Conservation (phyloP, 495 filamentous ascomycete genomes). For the Hypoxylon fragiforme region DNA sequence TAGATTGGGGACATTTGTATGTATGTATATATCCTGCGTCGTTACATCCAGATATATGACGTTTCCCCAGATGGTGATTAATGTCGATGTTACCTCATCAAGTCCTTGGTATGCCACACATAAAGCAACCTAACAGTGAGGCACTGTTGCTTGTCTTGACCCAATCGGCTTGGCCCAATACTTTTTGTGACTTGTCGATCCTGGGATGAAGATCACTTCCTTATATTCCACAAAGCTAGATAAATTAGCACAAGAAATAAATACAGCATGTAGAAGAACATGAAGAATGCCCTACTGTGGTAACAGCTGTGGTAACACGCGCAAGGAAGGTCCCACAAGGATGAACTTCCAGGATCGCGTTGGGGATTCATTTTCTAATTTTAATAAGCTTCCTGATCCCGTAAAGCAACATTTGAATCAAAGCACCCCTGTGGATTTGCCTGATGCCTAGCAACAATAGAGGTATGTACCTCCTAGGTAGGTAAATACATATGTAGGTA, state of each 20-base stretch:
- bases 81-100: slow-evolving; percentile 15
- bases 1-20: too few relatives aligned
- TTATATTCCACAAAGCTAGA: slow-evolving; percentile 2
- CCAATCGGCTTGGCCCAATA: slow-evolving; percentile 29
- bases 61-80: slow-evolving; percentile 21
- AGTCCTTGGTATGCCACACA: not conserved
- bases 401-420: not conserved
- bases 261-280: too few relatives aligned
- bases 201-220: slow-evolving; percentile 31
- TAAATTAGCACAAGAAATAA: slow-evolving; percentile 13
- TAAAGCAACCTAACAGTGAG: too few relatives aligned
- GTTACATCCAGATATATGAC: slow-evolving; percentile 22
- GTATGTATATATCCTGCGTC: not conserved
- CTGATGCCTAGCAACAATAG: slow-evolving; percentile 2
- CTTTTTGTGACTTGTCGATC: too few relatives aligned
- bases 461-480: too few relatives aligned
- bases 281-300: too few relatives aligned
- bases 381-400: slow-evolving; percentile 26
- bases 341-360: too few relatives aligned
- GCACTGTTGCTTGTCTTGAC: not conserved
- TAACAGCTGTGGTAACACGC: too few relatives aligned
- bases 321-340: too few relatives aligned
- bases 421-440: slow-evolving; percentile 3
- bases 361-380: slow-evolving; percentile 13
- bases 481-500: too few relatives aligned